phyloP scores from a whole-genome alignment of 345 rosid species.

The Arabidopsis suecica region DNA sequence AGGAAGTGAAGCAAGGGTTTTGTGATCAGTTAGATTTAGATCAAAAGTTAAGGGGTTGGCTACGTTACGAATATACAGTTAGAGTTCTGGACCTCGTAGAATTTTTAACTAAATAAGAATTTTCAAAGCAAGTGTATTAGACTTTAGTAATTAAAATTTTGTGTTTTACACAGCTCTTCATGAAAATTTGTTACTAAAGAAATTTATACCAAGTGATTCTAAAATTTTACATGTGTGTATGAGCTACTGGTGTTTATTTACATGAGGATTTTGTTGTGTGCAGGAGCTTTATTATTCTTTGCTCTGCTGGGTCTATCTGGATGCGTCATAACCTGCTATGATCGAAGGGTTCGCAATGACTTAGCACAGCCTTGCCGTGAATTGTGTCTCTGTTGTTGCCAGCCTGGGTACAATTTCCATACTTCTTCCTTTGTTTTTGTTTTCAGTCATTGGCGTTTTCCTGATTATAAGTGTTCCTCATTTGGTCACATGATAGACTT shows the following conservation, averaged over 20 bases:
- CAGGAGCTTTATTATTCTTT: slow-evolving; percentile 95
- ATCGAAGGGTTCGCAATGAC: slow-evolving; percentile 95
- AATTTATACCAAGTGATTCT: slow-evolving; percentile 11
- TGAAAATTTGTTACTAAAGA: not conserved
- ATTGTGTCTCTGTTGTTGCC: slow-evolving; percentile 98
- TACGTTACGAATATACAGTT: not conserved
- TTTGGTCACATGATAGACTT: not conserved
- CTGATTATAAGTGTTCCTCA: not conserved
- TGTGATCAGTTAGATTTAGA: not conserved
- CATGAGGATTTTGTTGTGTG: slow-evolving; percentile 21
- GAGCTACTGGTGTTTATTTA: not conserved
- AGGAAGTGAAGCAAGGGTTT: slow-evolving; percentile 1
- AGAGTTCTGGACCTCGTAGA: not conserved
- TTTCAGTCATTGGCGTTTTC: not conserved
- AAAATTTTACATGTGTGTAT: not conserved
- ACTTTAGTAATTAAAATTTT: not conserved
- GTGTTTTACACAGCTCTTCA: not conserved
- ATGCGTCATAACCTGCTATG: slow-evolving; percentile 98
- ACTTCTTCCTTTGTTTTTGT: not conserved
- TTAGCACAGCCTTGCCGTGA: slow-evolving; percentile 99
- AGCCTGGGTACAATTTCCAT: slow-evolving; percentile 73
- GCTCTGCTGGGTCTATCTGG: slow-evolving; percentile 99
- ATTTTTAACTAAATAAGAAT: not conserved
- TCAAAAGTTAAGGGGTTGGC: not conserved
- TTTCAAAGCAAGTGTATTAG: not conserved